Evolutionary conservation across 768 basidiomycete species (phyloP).

Genomic region (Paxillus ammoniavirescens): DNA sequence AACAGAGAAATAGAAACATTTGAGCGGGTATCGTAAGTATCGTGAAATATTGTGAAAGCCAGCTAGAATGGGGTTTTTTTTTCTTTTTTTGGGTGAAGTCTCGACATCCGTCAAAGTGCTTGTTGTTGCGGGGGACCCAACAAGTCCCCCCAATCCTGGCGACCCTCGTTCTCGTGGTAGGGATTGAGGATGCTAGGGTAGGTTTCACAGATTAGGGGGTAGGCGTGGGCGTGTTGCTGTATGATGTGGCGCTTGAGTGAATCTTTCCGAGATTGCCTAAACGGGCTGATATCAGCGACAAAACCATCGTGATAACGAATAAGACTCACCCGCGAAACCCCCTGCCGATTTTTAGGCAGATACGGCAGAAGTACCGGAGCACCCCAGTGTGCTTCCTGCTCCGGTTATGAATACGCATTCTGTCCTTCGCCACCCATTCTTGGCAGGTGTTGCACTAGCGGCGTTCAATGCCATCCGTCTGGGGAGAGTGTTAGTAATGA

Average conservation of each 20-base stretch:
- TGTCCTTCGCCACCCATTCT: neutral
- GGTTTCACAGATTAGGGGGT: neutral
- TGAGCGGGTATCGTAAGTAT: neutral
- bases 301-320: neutral
- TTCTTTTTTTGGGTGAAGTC: too few relatives aligned
- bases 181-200: neutral
- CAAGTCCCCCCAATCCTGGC: neutral
- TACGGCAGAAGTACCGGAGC: neutral
- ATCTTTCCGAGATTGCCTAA: neutral
- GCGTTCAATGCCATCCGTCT: too few relatives aligned
- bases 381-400: neutral
- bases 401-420: neutral
- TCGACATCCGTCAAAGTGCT: neutral
- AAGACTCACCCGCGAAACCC: neutral
- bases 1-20: neutral
- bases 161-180: neutral
- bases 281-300: neutral
- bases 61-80: too few relatives aligned
- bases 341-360: neutral
- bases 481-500: neutral
- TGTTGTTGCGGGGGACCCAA: neutral
- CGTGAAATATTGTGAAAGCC: too few relatives aligned
- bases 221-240: neutral
- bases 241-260: neutral
- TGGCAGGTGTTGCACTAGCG: neutral